Percentiles rank a stretch among this genome's conserved stretches.
Conservation (phyloP, 1,284 basidiomycete genomes). For the Blastosporella zonata region DNA sequence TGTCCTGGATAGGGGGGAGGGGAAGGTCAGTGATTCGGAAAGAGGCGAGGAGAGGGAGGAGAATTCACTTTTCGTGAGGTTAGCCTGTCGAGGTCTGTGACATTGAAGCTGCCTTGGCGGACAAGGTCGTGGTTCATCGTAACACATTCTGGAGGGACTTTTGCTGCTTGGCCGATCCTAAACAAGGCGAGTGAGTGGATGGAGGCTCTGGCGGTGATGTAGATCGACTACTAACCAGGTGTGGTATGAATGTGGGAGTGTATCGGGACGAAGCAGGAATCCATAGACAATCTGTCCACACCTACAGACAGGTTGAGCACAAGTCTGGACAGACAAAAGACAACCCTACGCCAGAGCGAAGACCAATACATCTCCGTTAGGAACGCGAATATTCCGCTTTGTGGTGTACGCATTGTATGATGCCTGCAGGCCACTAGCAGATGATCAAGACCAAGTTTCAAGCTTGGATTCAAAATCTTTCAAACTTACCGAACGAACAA, state of each 20-base stretch:
- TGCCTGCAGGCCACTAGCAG: slow-evolving; percentile 74
- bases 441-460: not conserved
- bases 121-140: slow-evolving; percentile 63
- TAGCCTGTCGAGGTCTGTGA: slow-evolving; percentile 54
- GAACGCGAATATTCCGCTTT: slow-evolving; percentile 68
- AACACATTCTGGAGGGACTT: slow-evolving; percentile 60
- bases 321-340: not conserved
- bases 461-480: not conserved
- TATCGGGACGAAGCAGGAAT: slow-evolving; percentile 80
- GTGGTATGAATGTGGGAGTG: slow-evolving; percentile 75
- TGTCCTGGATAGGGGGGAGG: slow-evolving; percentile 25
- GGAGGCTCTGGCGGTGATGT: slow-evolving; percentile 24
- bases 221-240: slow-evolving; percentile 54
- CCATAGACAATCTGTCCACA: slow-evolving; percentile 91
- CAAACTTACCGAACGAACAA: slow-evolving; percentile 75
- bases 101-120: slow-evolving; percentile 53
- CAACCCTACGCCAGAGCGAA: slow-evolving; percentile 72
- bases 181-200: slow-evolving; percentile 34
- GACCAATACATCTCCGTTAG: slow-evolving; percentile 81
- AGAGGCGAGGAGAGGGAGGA: not conserved
- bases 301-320: slow-evolving; percentile 30
- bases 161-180: slow-evolving; percentile 59
- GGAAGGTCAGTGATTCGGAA: not conserved
- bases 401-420: slow-evolving; percentile 74
- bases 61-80: slow-evolving; percentile 49